Percentiles rank a stretch among this genome's conserved stretches.
These are phyloP conservation scores for Wallacemonas collosoma DNA, from an alignment of 208 protist species.

Conservation along the genomic window DNA sequence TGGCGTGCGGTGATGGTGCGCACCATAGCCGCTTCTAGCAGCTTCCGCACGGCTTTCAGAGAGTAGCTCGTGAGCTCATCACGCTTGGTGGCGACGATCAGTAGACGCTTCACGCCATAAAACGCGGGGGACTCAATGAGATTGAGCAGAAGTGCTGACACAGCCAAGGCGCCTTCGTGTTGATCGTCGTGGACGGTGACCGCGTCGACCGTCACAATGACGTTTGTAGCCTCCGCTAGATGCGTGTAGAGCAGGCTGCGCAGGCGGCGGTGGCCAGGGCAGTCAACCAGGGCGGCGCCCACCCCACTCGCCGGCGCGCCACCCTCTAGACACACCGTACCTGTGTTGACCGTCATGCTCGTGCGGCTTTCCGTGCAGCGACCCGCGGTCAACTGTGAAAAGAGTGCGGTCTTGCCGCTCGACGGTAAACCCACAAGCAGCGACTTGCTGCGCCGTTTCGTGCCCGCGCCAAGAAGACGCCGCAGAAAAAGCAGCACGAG, in stretches of 20 bases:
- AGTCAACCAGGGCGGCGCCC: constrained; percentile 60
- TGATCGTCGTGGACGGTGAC: constrained; percentile 79
- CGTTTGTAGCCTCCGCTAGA: constrained; percentile 48
- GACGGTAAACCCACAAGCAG: constrained; percentile 67
- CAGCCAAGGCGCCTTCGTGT: constrained; percentile 63
- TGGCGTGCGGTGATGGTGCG: constrained; percentile 43
- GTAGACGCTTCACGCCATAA: constrained; percentile 56
- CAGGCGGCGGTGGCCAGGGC: constrained; percentile 80
- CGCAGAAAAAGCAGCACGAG: constrained; percentile 25
- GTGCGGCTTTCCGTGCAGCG: constrained; percentile 39
- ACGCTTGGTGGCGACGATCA: constrained; percentile 82
- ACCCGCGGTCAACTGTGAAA: constrained; percentile 45
- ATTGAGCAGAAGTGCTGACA: constrained; percentile 69
- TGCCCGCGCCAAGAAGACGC: constrained; percentile 7
- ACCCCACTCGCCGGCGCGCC: background rate
- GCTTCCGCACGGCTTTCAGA: constrained; percentile 63
- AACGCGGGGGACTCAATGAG: constrained; percentile 72
- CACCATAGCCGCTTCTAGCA: constrained; percentile 75
- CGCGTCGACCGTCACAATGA: constrained; percentile 77
- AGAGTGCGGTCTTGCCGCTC: constrained; percentile 84
- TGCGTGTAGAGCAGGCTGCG: constrained; percentile 41
- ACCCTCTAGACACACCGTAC: constrained; percentile 4
- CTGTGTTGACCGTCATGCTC: constrained; percentile 71
- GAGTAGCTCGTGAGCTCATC: constrained; percentile 87
- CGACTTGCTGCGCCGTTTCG: constrained; percentile 24